These are phyloP conservation scores for Monosporascus ibericus DNA, from an alignment of 2,329 filamentous ascomycete species.

Conservation along the genomic window DNA sequence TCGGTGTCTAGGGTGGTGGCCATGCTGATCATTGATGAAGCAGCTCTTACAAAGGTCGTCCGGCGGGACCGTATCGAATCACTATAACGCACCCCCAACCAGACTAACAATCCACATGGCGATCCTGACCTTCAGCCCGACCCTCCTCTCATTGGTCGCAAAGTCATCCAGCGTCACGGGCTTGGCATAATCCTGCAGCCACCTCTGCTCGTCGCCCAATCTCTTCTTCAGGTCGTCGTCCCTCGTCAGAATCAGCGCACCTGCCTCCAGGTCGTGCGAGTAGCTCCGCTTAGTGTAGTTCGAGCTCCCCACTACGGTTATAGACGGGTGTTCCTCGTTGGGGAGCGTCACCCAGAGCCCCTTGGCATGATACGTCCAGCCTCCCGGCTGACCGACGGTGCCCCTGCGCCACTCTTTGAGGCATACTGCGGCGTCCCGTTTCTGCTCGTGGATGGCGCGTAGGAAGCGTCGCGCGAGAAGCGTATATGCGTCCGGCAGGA, in stretches of 20 bases:
- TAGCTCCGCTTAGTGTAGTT: constrained; percentile 97
- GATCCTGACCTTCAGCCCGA: constrained; percentile 75
- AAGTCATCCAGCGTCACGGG: constrained; percentile 72
- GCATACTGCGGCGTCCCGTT: constrained; percentile 51
- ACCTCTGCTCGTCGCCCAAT: constrained; percentile 73
- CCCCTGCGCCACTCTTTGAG: constrained; percentile 87
- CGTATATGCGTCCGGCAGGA: constrained; percentile 88
- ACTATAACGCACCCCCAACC: constrained; percentile 77
- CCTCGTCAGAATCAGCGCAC: constrained; percentile 76
- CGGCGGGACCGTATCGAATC: not conserved
- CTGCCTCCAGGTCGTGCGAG: constrained; percentile 83
- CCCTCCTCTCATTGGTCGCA: constrained; percentile 71
- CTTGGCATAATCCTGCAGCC: constrained; percentile 69
- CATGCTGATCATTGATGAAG: no score
- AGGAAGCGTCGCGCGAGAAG: constrained; percentile 80
- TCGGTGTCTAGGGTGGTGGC: no score
- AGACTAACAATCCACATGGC: constrained; percentile 92
- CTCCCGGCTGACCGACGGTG: constrained; percentile 70
- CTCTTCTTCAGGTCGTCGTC: constrained; percentile 65
- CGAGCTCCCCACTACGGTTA: constrained; percentile 83
- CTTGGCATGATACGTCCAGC: constrained; percentile 98
- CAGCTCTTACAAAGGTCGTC: no score
- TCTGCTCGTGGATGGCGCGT: constrained; percentile 42
- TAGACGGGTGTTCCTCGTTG: constrained; percentile 57
- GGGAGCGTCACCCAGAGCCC: constrained; percentile 84